Evolutionary conservation across 2,329 filamentous ascomycete genomes (phyloP).

Genomic region (Fusarium ramigenum): DNA sequence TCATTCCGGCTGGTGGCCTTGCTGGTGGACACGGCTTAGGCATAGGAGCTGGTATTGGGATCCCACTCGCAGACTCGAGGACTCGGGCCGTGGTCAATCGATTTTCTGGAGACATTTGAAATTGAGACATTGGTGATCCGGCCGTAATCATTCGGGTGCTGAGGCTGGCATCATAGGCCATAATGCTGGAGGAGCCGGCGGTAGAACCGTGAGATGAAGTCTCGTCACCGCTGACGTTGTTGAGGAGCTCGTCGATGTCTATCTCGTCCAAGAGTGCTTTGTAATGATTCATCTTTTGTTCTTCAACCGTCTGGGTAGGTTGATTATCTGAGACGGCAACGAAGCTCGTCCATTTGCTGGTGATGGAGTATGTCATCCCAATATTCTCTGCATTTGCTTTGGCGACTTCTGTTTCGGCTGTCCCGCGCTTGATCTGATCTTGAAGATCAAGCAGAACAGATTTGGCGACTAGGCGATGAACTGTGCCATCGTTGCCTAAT

Average conservation of each 20-base stretch:
- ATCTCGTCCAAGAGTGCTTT: not conserved
- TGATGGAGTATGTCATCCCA: not conserved
- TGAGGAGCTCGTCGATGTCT: not conserved
- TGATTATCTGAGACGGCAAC: accelerated
- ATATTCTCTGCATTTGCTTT: not conserved
- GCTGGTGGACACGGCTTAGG: too few relatives aligned
- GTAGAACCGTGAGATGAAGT: too few relatives aligned
- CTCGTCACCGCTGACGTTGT: too few relatives aligned
- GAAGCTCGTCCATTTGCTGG: not conserved
- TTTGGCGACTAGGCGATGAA: accelerated
- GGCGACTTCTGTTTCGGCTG: accelerated
- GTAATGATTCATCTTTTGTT: not conserved
- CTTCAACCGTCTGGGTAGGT: accelerated
- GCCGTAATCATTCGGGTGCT: too few relatives aligned
- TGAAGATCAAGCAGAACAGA: accelerated
- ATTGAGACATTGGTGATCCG: too few relatives aligned
- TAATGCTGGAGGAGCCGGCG: too few relatives aligned
- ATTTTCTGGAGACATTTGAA: too few relatives aligned
- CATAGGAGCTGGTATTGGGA: too few relatives aligned
- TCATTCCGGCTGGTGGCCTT: accelerated
- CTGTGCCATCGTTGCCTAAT: accelerated
- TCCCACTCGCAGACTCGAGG: too few relatives aligned
- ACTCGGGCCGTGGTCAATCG: too few relatives aligned
- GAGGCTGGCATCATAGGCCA: accelerated
- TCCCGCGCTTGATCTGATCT: accelerated